phyloP scores from a whole-genome alignment of 2,329 filamentous ascomycete species.

The Neonectria magnoliae region DNA sequence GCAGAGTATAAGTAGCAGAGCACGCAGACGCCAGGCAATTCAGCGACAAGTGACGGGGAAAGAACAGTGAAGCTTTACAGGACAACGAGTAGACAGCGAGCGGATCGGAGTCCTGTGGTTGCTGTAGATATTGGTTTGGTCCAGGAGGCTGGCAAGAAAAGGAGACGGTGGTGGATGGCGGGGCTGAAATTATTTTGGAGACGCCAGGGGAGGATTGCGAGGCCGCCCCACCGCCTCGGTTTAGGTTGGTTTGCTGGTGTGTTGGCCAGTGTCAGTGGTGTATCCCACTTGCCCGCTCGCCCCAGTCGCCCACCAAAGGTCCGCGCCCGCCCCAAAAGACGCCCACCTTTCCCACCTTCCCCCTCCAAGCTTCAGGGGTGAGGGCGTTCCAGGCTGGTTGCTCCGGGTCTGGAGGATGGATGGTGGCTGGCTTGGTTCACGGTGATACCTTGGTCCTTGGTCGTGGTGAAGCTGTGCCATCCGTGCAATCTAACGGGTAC shows the following conservation, averaged over 20 bases:
- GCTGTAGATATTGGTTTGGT: slow-evolving; percentile 44
- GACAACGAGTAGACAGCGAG: slow-evolving; percentile 35
- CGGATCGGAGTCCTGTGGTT: slow-evolving; percentile 41
- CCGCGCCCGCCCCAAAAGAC: neutral
- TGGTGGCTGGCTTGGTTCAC: slow-evolving; percentile 3
- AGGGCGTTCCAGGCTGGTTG: slow-evolving; percentile 5
- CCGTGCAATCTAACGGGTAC: slow-evolving; percentile 18
- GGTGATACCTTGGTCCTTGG: neutral
- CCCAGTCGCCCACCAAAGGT: neutral
- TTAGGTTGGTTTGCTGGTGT: slow-evolving; percentile 10
- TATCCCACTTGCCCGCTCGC: neutral
- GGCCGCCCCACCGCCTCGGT: slow-evolving; percentile 19
- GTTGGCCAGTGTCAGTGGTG: neutral
- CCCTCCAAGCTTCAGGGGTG: slow-evolving; percentile 18
- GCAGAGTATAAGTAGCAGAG: slow-evolving; percentile 27
- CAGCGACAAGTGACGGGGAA: slow-evolving; percentile 24
- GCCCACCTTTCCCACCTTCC: slow-evolving; percentile 13
- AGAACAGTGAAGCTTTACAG: slow-evolving; percentile 40
- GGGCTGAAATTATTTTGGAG: slow-evolving; percentile 53
- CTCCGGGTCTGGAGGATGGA: slow-evolving; percentile 9
- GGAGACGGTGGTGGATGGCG: slow-evolving; percentile 52
- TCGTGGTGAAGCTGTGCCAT: neutral
- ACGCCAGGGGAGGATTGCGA: slow-evolving; percentile 36
- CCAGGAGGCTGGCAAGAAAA: slow-evolving; percentile 44
- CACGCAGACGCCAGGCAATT: slow-evolving; percentile 34